Base-by-base conservation (phyloP, 345 rosid species). In the Carallia pectinifolia region DNA sequence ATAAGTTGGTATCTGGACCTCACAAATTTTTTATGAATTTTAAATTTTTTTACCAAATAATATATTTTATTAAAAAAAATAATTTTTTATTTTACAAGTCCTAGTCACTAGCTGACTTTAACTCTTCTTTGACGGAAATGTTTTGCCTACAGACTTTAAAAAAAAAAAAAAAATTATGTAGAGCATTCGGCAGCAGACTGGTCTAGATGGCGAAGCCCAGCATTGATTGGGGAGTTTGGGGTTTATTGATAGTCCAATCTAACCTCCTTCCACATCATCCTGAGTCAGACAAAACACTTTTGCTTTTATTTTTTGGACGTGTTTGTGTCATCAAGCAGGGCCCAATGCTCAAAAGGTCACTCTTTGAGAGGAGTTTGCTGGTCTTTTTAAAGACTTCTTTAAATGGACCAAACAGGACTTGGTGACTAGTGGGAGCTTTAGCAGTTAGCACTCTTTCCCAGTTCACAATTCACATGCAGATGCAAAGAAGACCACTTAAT, bases 201-300 rank as follows among this genome's bases (percentile, higher is more conserved):
- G 78, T 76, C 65, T 62, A 80, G 65, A 70, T 37, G 13, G 71
- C 74, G 50, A 72, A 76, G 68, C 66, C 10, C 19, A 55, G 4
- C 29, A n/a, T 52, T 44, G 66, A 60, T 50, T 6, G 61, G 62
- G 65, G 76, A 82, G 76, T 79, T 76, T 39, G 74, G 54, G 76
- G 2, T 76, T 71, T 71, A 78, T 79, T 74, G 79, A 39, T 36
- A 4, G 76, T 17, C 23, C 27, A 34, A 30, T 17, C 23, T 29
- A 34, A 30, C 15, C 66, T 62, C 76, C 73, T 70, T 71, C 86
- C 90, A 79, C 79, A 61, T 84, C 86, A 82, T 66, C 72, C 38
- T 74, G 90, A 83, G 88, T 85, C 77, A 19, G 84, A 84, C 84
- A 80, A 80, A 85, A 72, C 76, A 58, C 81, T 78, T 82, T 81